phyloP scores from a whole-genome alignment of 495 filamentous ascomycete species.

The Xanthoparmelia taractica region DNA sequence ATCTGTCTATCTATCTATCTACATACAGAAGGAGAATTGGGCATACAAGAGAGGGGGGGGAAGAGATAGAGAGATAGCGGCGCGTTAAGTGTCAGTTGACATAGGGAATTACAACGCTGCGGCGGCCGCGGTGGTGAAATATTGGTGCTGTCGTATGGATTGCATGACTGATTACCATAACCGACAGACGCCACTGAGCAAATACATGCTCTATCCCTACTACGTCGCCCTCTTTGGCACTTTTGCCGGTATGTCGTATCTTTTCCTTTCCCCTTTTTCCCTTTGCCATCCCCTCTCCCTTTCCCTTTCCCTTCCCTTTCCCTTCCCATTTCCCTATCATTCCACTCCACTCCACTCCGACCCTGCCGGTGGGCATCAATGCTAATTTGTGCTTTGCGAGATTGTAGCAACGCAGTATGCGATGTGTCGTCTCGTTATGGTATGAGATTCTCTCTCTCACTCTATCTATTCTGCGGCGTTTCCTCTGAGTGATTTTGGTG shows the following conservation, averaged over 20 bases:
- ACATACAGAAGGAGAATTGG: not conserved
- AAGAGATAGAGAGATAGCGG: not conserved
- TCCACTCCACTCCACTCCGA: no score
- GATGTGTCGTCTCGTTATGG: slow-evolving; percentile 45
- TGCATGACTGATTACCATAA: not conserved
- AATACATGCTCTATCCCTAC: slow-evolving; percentile 65
- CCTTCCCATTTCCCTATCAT: not conserved
- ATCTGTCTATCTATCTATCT: no score
- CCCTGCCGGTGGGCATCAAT: no score
- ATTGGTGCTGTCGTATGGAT: not conserved
- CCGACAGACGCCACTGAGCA: slow-evolving; percentile 53
- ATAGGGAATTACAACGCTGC: no score
- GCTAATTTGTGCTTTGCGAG: no score
- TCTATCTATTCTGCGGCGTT: not conserved
- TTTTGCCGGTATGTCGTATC: slow-evolving; percentile 41
- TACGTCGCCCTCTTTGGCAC: slow-evolving; percentile 59
- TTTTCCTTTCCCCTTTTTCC: not conserved
- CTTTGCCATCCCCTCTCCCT: not conserved
- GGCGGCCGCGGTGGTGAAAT: no score
- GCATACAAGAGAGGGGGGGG: not conserved
- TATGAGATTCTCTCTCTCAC: no score
- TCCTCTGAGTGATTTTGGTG: no score
- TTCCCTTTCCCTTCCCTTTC: not conserved
- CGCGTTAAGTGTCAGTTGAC: no score
- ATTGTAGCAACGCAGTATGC: slow-evolving; percentile 43